phyloP scores from a whole-genome alignment of 164 flowering plant species.

The Houttuynia cordata region DNA sequence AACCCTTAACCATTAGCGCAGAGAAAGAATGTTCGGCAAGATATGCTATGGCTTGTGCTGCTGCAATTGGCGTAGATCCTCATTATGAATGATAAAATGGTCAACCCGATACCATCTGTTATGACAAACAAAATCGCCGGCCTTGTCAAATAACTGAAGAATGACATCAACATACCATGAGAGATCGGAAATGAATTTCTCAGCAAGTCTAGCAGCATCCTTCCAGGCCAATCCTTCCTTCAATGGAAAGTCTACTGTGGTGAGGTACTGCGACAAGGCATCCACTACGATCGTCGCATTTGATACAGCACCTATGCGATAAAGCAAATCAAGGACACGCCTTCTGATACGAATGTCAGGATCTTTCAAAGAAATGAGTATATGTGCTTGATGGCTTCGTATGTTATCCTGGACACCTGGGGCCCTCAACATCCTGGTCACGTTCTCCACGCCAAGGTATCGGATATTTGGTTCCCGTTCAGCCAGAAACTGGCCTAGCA shows the following conservation, averaged over 20 bases:
- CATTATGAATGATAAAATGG: constrained; percentile 95
- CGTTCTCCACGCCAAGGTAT: constrained; percentile 96
- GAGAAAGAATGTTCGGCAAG: too few relatives aligned
- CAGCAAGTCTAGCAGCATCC: constrained; percentile 99
- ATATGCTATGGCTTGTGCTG: too few relatives aligned
- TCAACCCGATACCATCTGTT: constrained; percentile 99
- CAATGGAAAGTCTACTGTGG: constrained; percentile 94
- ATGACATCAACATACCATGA: constrained; percentile 99
- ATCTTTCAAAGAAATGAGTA: constrained; percentile 92
- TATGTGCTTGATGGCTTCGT: constrained; percentile 95
- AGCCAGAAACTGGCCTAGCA: constrained; percentile 96
- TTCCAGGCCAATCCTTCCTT: constrained; percentile 94
- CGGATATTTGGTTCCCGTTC: constrained; percentile 98
- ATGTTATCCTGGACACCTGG: constrained; percentile 95
- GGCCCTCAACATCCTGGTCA: constrained; percentile 98
- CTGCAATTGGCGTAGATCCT: too few relatives aligned
- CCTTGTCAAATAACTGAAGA: constrained; percentile 98
- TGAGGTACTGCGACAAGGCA: constrained; percentile 96
- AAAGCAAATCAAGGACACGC: constrained; percentile 97
- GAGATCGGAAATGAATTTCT: constrained; percentile 96
- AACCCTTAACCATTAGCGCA: too few relatives aligned
- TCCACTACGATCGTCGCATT: constrained; percentile 99
- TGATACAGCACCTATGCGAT: constrained; percentile 98
- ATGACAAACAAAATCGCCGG: constrained; percentile 99
- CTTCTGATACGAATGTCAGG: constrained; percentile 96